Percentiles rank a stretch among this genome's conserved stretches.
These are phyloP conservation scores for Catharanthus roseus DNA, from an alignment of 257 asterid species.

Conservation along the genomic window DNA sequence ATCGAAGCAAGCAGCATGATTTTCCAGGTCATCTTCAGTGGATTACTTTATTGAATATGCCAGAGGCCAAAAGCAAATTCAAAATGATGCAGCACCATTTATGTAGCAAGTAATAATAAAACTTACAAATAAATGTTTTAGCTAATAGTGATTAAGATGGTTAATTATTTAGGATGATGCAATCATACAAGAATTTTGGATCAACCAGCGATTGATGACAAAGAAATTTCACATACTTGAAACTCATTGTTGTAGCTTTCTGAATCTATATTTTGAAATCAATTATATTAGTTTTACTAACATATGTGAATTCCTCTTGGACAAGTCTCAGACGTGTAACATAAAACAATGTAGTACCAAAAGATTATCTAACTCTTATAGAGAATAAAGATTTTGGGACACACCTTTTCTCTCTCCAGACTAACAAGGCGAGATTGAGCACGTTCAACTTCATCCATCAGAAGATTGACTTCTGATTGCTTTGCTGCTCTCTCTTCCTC, in stretches of 20 bases:
- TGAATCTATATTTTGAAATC: neutral
- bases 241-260: neutral
- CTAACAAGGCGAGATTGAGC: constrained; percentile 93
- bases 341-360: neutral
- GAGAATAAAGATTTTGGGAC: constrained; percentile 4
- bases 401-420: constrained; percentile 98
- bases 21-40: neutral
- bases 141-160: neutral
- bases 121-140: neutral
- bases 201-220: neutral
- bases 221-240: neutral
- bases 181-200: neutral
- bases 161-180: neutral
- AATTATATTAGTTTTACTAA: neutral
- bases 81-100: neutral
- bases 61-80: neutral
- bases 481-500: constrained; percentile 90
- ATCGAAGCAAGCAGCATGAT: neutral
- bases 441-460: constrained; percentile 97
- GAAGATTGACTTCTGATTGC: constrained; percentile 88
- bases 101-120: neutral
- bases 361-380: neutral
- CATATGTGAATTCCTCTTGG: neutral
- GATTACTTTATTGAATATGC: neutral
- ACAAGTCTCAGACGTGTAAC: neutral